Base-by-base conservation (phyloP, 2,329 filamentous ascomycete genomes). In the Colletotrichum spaethianum region DNA sequence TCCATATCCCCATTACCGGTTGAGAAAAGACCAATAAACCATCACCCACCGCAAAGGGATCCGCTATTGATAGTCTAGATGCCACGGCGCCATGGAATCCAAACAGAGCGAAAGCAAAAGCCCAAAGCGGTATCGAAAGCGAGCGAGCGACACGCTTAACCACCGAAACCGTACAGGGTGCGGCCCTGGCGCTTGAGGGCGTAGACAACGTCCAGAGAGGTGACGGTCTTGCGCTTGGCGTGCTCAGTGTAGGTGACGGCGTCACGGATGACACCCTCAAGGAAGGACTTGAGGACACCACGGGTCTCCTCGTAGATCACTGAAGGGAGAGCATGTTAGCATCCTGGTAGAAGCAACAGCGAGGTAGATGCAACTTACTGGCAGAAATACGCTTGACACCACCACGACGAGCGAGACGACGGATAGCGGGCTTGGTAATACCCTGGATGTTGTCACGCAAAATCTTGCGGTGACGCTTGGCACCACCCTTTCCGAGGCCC, bases 301-400 rank as follows among this genome's bases (percentile, higher is more conserved):
- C 92, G 92, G 75, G 92, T 93, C 87, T 93, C 92, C 84, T 93
- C 92, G 88, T 93, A 93, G 85, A 93, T 93, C 91, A 93, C 88
- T 89, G 74, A 31, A 44, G n/a, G n/a, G n/a, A n/a, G n/a, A 26
- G 31, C 42, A 2, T 0, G 67, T 79, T 74, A 80, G 74, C 2
- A 12, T 18, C 36, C 4, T 48, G 20, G 6, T 57, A 36, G 12
- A 23, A 40, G 7, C 3, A 4, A 31, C 4, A 2, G 1, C 7
- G 20, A 33, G 14, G 20, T 1, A 33, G 4, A 0, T 38, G 48
- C 52, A 70, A 87, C 89, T 84, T 91, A 94, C 92, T 97, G 84
- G 95, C 95, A 81, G 95, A 98, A 82, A 98, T 98, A 97, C 95
- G 95, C 94, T 98, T 98, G 91, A 98, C 95, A 95, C 95, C 95